Base-by-base conservation (phyloP, 1,284 basidiomycete species). In the Ceratobasidium sp. region DNA sequence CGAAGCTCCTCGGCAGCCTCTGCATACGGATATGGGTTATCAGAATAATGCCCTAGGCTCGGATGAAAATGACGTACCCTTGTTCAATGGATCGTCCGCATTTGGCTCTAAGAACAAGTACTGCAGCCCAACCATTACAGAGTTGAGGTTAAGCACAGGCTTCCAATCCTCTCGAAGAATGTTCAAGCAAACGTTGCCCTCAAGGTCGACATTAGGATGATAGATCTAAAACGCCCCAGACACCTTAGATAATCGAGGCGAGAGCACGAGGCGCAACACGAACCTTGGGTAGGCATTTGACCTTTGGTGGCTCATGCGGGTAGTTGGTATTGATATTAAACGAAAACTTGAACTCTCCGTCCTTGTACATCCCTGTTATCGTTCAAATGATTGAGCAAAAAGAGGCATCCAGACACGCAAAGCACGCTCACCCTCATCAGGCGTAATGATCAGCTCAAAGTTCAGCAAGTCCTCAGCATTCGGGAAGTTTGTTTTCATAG, bases 111-210 rank as follows among this genome's bases (percentile, higher is more conserved):
- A 85, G 86, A 99, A 99, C 57, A 99, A 87, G 80, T 98, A 99
- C 80, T 99, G 96, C 73, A 99, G 83, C 43, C 97, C 97, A 76
- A 98, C 94, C 91, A 98, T 96, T 75, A 99, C 93, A 45, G 95
- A 94, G 81, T 96, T 98, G 71, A 98, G 86, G 81, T 98, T 98
- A 65, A 99, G 86, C 3, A 98, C 97, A 16, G 97, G 97, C 80
- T 99, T 99, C 97, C 97, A 99, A 83, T 99, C 97, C 84, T 99
- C 97, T 80, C 97, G 89, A 73, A 99, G 86, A 78, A 99, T 98
- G 84, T 99, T 99, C 79, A 97, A 80, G 83, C 94, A 97, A 46
- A 98, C 95, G 77, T 98, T 98, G 61, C 96, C 96, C 79, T 98
- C 94, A 41, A 98, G 87, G 81, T 99, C 97, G 58, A 99, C 90